A percentile compares a stretch with the other conserved stretches of the same genome.
phyloP scores from a whole-genome alignment of 345 rosid species.

The Salix caprea region DNA sequence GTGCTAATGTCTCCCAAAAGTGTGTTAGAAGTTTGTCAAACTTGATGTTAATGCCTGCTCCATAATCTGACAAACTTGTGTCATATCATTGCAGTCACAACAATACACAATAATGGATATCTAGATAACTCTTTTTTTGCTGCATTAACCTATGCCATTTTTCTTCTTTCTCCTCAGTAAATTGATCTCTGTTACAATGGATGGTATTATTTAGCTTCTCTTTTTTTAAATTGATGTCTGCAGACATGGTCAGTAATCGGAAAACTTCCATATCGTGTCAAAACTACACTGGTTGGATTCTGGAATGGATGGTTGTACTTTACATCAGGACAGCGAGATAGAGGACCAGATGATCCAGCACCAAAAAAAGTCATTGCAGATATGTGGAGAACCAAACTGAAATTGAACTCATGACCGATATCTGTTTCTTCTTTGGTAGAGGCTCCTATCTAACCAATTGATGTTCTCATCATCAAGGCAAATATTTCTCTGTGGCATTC shows the following conservation, averaged over 20 bases:
- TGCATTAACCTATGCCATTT: not conserved
- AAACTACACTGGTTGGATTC: constrained; percentile 77
- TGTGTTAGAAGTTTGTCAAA: not conserved
- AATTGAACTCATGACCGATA: constrained; percentile 37
- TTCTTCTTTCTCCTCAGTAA: not conserved
- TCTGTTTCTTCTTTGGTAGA: constrained; percentile 9
- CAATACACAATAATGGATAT: not conserved
- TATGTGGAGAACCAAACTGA: constrained; percentile 87
- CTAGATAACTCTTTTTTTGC: not conserved
- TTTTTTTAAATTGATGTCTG: constrained; percentile 1
- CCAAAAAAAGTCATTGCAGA: constrained; percentile 83
- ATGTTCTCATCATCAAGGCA: not conserved
- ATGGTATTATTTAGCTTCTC: not conserved
- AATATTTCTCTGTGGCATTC: not conserved
- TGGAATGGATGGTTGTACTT: constrained; percentile 86
- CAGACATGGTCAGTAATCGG: constrained; percentile 92
- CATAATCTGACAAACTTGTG: not conserved
- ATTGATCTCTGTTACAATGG: not conserved
- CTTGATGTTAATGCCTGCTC: not conserved
- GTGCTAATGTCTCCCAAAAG: not conserved
- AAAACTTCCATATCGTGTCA: constrained; percentile 89
- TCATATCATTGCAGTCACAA: not conserved
- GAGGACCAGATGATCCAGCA: constrained; percentile 73
- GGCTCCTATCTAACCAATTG: not conserved
- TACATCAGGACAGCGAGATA: constrained; percentile 96